phyloP scores from a whole-genome alignment of 108 stramenopile species.

The Nannochloropsis oceanica region DNA sequence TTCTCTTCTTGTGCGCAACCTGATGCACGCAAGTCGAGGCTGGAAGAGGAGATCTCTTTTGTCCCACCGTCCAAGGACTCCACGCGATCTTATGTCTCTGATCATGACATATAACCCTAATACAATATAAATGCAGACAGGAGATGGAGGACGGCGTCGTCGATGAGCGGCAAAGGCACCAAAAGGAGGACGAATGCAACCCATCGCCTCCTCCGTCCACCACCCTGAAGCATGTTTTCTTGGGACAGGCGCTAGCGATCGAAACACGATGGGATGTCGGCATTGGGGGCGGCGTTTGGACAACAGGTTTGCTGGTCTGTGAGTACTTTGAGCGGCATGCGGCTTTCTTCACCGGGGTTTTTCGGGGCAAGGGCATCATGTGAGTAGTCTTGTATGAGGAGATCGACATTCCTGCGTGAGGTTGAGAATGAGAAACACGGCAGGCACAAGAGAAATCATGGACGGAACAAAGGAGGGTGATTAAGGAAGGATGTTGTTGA shows the following conservation, averaged over 20 bases:
- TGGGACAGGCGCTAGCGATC: background rate
- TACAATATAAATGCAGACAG: background rate
- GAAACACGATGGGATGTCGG: background rate
- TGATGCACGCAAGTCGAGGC: too few species aligned
- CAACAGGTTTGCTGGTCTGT: background rate
- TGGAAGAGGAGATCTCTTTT: too few species aligned
- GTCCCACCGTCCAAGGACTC: too few species aligned
- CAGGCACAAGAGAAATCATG: too few species aligned
- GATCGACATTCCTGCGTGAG: too few species aligned
- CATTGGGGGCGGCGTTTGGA: background rate
- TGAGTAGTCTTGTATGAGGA: background rate
- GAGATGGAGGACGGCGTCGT: background rate
- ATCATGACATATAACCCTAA: background rate
- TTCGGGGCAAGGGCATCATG: background rate
- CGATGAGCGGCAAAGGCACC: background rate
- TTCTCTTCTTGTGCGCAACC: too few species aligned
- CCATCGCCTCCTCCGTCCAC: background rate
- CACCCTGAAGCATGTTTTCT: background rate
- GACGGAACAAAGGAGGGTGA: too few species aligned
- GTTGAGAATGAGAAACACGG: too few species aligned
- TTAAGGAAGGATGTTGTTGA: too few species aligned
- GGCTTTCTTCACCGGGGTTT: background rate
- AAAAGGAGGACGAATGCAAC: background rate
- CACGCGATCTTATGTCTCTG: background rate
- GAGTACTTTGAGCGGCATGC: background rate